Evolutionary conservation across 2,329 filamentous ascomycete genomes (phyloP).

Genomic region (Colletotrichum orchidophilum): DNA sequence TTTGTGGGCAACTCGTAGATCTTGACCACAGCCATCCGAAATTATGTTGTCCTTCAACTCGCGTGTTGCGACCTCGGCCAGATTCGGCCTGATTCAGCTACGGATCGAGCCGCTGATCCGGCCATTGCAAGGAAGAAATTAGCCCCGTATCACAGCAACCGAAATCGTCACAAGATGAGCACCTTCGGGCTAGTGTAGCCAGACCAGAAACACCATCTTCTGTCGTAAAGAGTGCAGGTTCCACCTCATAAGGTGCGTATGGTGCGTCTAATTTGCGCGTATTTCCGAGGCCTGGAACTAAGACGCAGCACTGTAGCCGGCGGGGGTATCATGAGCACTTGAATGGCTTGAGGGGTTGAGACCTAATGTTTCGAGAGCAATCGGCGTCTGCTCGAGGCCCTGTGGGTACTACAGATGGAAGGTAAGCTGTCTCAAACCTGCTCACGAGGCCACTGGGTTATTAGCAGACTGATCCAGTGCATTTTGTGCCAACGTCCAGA

Average conservation of each 20-base stretch:
- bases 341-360: no score
- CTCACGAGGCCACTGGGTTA: not conserved
- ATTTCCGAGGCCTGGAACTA: not conserved
- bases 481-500: slow-evolving; percentile 27
- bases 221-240: not conserved
- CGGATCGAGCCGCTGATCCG: not conserved
- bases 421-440: not conserved
- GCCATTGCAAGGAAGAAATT: not conserved
- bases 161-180: not conserved
- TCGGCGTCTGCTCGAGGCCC: not conserved
- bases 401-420: not conserved
- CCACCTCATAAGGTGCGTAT: not conserved
- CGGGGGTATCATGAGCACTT: not conserved
- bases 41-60: not conserved
- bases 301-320: not conserved
- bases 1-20: not conserved
- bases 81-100: not conserved
- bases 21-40: not conserved
- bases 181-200: not conserved
- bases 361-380: not conserved
- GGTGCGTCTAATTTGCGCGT: not conserved
- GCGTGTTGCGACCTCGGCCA: not conserved
- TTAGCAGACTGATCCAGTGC: not conserved
- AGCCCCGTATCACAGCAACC: not conserved
- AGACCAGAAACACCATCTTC: not conserved